Evolutionary conservation across 1,139 yeast species (phyloP).

Genomic region (Yamadazyma triangularis): DNA sequence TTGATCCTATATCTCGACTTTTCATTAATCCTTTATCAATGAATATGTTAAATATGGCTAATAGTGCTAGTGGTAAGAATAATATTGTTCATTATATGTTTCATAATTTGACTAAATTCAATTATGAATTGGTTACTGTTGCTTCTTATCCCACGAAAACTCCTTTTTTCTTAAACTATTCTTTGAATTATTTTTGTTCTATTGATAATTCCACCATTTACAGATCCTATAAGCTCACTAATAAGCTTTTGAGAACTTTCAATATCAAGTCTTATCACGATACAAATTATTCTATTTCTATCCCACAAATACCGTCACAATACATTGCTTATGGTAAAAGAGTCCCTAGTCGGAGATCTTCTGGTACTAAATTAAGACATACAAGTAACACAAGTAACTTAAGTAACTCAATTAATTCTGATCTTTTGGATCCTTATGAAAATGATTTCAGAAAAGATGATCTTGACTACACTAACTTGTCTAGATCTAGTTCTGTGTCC

Average conservation of each 20-base stretch:
- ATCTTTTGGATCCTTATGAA: no score
- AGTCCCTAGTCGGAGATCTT: no score
- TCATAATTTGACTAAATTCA: conserved; percentile 5
- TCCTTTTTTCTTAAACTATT: conserved; percentile 9
- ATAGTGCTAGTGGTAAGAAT: conserved; percentile 7
- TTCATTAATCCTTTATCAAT: background rate
- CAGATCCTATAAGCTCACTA: conserved; percentile 11
- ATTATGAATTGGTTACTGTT: conserved; percentile 5
- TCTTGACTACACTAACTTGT: no score
- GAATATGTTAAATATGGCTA: conserved; percentile 3
- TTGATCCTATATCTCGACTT: background rate
- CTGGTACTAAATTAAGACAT: no score
- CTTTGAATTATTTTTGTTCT: conserved; percentile 10
- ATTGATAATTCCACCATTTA: conserved; percentile 13
- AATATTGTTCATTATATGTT: conserved; percentile 8
- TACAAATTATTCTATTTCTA: no score
- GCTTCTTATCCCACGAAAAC: conserved; percentile 1
- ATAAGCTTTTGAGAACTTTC: conserved; percentile 9
- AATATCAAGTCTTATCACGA: conserved; percentile 2
- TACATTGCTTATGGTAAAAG: no score
- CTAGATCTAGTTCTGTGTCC: no score
- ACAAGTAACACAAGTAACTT: no score
- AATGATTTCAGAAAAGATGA: no score
- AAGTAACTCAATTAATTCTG: no score
- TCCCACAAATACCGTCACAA: no score